Conservation (phyloP, 2,329 filamentous ascomycete genomes). For the Alternaria burnsii region DNA sequence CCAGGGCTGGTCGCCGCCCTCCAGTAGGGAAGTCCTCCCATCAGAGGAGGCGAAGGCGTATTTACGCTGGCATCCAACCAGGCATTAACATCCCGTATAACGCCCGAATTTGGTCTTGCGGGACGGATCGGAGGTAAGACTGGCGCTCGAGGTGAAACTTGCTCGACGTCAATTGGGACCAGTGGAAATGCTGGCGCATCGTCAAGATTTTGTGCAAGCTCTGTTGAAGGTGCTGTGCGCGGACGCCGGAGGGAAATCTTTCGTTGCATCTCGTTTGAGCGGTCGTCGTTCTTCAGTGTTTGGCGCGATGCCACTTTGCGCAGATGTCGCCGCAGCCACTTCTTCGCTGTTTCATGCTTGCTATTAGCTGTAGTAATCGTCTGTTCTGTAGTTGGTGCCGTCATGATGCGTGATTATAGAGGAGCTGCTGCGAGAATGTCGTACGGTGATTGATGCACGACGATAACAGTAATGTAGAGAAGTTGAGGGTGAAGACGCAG, state of each 20-base stretch:
- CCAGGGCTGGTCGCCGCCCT: slow-evolving; percentile 25
- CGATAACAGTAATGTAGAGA: slow-evolving; percentile 21
- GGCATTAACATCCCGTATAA: slow-evolving; percentile 41
- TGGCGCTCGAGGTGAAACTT: slow-evolving; percentile 15
- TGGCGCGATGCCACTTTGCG: slow-evolving; percentile 32
- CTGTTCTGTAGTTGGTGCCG: slow-evolving; percentile 28
- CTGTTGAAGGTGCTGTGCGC: slow-evolving; percentile 36
- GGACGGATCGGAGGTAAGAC: slow-evolving; percentile 31
- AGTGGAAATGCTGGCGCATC: slow-evolving; percentile 8
- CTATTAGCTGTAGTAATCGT: slow-evolving; percentile 14
- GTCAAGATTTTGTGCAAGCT: neutral
- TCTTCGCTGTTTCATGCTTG: slow-evolving; percentile 31
- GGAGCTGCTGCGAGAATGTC: slow-evolving; percentile 22
- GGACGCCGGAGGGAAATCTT: slow-evolving; percentile 29
- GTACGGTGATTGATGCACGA: slow-evolving; percentile 24
- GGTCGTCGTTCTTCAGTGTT: slow-evolving; percentile 1
- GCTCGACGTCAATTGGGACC: slow-evolving; percentile 18
- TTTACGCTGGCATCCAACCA: slow-evolving; percentile 45
- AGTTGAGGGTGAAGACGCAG: neutral
- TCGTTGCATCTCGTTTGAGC: slow-evolving; percentile 8
- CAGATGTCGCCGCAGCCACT: slow-evolving; percentile 39
- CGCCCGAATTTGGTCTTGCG: slow-evolving; percentile 35
- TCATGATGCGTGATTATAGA: slow-evolving; percentile 27
- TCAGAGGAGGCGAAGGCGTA: slow-evolving; percentile 39
- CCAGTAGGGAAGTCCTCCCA: slow-evolving; percentile 48